Percentiles rank a stretch among this genome's conserved stretches.
Conservation (phyloP, 2,329 filamentous ascomycete genomes). For the Nemania serpens region DNA sequence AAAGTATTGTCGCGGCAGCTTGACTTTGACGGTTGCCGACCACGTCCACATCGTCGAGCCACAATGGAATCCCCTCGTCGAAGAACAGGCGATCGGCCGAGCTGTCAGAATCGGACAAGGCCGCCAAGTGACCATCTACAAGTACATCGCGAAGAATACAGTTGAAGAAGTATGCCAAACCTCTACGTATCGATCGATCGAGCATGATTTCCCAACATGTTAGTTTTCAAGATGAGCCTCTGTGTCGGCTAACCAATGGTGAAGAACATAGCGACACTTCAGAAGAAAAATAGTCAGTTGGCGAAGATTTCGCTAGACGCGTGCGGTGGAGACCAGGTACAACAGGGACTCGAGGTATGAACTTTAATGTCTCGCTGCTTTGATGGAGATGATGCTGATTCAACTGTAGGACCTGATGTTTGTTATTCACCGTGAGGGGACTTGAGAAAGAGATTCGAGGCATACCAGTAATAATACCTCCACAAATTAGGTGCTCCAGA, state of each 20-base stretch:
- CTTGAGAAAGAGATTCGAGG: too few relatives aligned
- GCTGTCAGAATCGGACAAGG: slow-evolving; percentile 40
- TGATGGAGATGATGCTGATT: too few relatives aligned
- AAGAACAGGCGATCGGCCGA: slow-evolving; percentile 42
- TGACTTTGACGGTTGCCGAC: slow-evolving; percentile 40
- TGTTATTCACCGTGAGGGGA: too few relatives aligned
- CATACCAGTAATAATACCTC: too few relatives aligned
- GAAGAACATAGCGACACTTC: not conserved
- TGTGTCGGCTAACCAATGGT: not conserved
- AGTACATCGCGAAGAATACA: slow-evolving; percentile 15
- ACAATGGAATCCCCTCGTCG: slow-evolving; percentile 44
- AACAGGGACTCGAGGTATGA: not conserved
- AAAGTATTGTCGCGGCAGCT: slow-evolving; percentile 3
- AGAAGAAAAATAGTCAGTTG: not conserved
- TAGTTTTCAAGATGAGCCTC: too few relatives aligned
- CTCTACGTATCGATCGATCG: too few relatives aligned
- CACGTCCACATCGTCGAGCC: slow-evolving; percentile 43
- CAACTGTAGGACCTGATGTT: too few relatives aligned
- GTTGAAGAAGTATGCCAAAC: slow-evolving; percentile 10
- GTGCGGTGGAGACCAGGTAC: not conserved
- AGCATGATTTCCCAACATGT: not conserved
- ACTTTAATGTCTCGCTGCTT: too few relatives aligned
- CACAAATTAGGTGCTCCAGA: too few relatives aligned
- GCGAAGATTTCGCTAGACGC: not conserved
- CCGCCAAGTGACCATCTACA: slow-evolving; percentile 12